Evolutionary conservation across 108 stramenopile species (phyloP), one percentile per base, ranked within the genome.

Genomic region (Cyclotella atomus): DNA sequence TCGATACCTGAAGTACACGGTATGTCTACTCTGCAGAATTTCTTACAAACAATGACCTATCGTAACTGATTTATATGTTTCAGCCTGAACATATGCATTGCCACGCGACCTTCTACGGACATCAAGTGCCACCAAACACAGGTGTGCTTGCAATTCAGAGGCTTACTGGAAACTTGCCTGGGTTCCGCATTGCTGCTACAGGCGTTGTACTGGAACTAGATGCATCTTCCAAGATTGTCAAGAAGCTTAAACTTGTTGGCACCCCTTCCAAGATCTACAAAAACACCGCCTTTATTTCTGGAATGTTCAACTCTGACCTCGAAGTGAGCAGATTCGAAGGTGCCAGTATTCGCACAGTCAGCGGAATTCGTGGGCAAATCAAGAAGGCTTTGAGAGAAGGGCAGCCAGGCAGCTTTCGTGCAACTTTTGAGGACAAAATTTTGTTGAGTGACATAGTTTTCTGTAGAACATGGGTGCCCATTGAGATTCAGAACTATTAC

Each of bases 401-500:
- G 3, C 89, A 92, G 50, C 92, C 91, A 2, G 95, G 93, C 62
- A 83, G 91, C 20, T 98, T 98, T 83, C 93, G 99, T 59, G 98
- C 97, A 0, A 98, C 97, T 0, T 99, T 99, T 67, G 99, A 99
- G 84, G 99, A 99, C 76, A 98, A 99, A 86, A 97, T 99, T 72
- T 71, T 98, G 12, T 70, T 93, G 77, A 93, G 93, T 45, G 99
- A 99, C 66, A 96, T 99, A 52, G 92, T 99, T 3, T 93, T 99
- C 73, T 97, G 97, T 74, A 88, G 97, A 17, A 92, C 97, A 0
- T 99, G 99, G 99, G 97, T 98, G 77, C 98, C 98, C 3, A 97
- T 99, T 0, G 89, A 93, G 56, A 83, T 91, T 46, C 89, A 91
- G 75, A 73, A 90, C 55, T 98, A 97, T 80, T 99, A 94, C 90